Evolutionary conservation across 306 rosid species (phyloP).

Genomic region (Echinosophora koreensis): DNA sequence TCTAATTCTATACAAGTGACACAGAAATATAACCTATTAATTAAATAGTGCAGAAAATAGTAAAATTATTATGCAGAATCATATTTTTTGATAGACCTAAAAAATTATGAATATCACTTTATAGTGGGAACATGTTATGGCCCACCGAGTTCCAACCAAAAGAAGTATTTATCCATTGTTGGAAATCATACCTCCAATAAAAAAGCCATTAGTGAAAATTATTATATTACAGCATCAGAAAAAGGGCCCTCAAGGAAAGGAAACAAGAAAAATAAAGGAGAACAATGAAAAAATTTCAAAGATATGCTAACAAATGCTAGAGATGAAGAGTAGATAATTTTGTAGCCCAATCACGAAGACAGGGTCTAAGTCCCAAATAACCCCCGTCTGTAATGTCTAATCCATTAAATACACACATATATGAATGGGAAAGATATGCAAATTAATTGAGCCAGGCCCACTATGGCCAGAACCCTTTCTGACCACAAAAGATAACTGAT

Average conservation of each 20-base stretch:
- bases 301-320: neutral
- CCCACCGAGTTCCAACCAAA: neutral
- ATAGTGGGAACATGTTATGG: neutral
- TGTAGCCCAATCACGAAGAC: neutral
- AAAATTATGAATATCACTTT: constrained; percentile 19
- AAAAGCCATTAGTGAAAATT: neutral
- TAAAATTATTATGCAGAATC: constrained; percentile 18
- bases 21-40: neutral
- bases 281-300: neutral
- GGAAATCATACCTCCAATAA: neutral
- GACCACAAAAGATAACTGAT: neutral
- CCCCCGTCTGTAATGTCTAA: neutral
- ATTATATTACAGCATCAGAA: constrained; percentile 9
- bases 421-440: neutral
- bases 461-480: constrained; percentile 12
- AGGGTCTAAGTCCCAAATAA: neutral
- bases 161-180: neutral
- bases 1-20: neutral
- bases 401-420: neutral
- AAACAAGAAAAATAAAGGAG: neutral
- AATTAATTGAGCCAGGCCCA: constrained; percentile 1
- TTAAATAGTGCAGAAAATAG: constrained; percentile 34
- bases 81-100: neutral
- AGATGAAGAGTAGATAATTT: neutral
- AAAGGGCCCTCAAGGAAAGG: constrained; percentile 26